Conservation (phyloP, 345 rosid genomes). For the Laguncularia racemosa region DNA sequence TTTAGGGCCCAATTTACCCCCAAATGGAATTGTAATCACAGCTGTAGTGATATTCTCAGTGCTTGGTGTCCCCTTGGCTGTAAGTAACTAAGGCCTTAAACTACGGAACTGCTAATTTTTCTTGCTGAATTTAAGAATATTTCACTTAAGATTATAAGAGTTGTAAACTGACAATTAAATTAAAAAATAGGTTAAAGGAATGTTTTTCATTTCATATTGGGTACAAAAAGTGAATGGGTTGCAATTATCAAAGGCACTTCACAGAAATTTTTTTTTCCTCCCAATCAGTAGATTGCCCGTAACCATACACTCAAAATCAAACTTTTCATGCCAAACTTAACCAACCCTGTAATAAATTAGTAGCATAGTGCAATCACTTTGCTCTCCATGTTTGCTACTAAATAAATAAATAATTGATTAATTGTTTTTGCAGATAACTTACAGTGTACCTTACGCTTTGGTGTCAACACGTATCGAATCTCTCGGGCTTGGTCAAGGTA, state of each 20-base stretch:
- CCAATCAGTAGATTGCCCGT: too few species aligned
- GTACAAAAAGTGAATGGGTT: too few species aligned
- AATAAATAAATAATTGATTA: conserved; percentile 1
- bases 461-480: conserved; percentile 77
- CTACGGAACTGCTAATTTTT: not conserved
- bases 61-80: conserved; percentile 90
- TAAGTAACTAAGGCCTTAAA: conserved; percentile 34
- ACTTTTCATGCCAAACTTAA: too few species aligned
- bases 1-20: conserved; percentile 55
- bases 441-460: conserved; percentile 92
- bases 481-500: conserved; percentile 96
- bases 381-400: not conserved
- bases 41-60: conserved; percentile 58
- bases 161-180: too few species aligned
- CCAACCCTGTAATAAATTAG: not conserved
- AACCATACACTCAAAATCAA: too few species aligned
- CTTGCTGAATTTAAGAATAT: not conserved
- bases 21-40: conserved; percentile 58
- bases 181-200: too few species aligned
- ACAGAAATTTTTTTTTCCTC: too few species aligned
- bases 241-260: too few species aligned
- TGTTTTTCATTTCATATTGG: too few species aligned
- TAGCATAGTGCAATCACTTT: not conserved
- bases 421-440: conserved; percentile 61
- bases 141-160: not conserved